Conservation (phyloP, 805 yeast genomes). For the Candida khao-thaluensis region DNA sequence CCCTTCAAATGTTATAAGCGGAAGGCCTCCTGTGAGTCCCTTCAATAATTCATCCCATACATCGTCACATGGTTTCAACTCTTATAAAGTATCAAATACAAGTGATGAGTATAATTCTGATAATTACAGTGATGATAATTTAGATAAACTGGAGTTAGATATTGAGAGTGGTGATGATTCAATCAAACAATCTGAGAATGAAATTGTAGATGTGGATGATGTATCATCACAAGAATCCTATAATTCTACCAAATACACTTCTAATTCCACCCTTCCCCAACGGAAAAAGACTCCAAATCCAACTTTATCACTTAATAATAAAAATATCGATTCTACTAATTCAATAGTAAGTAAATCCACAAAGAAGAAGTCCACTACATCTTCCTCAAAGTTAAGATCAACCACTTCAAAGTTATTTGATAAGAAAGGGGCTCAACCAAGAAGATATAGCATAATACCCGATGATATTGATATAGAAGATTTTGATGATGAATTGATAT, state of each 20-base stretch:
- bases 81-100: constrained; percentile 17
- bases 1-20: not conserved
- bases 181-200: constrained; percentile 18
- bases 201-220: constrained; percentile 23
- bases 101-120: constrained; percentile 21
- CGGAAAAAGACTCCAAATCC: constrained; percentile 4
- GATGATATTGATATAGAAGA: constrained; percentile 58
- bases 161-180: constrained; percentile 13
- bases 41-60: constrained; percentile 9
- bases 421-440: constrained; percentile 66
- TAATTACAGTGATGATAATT: constrained; percentile 14
- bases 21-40: constrained; percentile 10
- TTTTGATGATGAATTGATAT: constrained; percentile 52
- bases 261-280: constrained; percentile 9
- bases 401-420: constrained; percentile 75
- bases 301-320: not conserved
- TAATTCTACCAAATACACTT: constrained; percentile 12
- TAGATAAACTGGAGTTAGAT: constrained; percentile 11
- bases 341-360: constrained; percentile 22
- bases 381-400: constrained; percentile 52
- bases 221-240: constrained; percentile 16
- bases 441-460: constrained; percentile 71
- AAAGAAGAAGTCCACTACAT: constrained; percentile 28
- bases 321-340: constrained; percentile 12
- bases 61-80: constrained; percentile 6